phyloP scores from a whole-genome alignment of 2,329 filamentous ascomycete species.

The Akanthomyces muscarius region DNA sequence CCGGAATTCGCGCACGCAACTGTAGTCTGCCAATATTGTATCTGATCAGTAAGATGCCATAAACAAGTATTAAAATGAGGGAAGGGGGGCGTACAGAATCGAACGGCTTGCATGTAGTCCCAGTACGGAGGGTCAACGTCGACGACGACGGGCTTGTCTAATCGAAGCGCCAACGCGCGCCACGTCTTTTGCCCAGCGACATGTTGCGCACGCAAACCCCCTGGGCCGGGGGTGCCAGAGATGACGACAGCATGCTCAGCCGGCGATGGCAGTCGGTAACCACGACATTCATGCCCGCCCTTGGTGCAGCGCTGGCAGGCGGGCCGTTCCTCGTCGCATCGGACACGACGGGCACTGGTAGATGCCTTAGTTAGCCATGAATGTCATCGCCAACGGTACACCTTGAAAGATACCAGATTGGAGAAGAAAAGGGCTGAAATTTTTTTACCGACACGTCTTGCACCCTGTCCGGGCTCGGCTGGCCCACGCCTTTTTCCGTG shows the following conservation, averaged over 20 bases:
- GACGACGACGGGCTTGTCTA: background rate
- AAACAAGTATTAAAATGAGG: too few species aligned
- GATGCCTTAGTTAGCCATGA: background rate
- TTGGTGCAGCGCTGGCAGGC: background rate
- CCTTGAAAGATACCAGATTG: too few species aligned
- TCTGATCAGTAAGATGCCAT: too few species aligned
- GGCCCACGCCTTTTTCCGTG: background rate
- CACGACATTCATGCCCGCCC: background rate
- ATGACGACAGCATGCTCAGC: background rate
- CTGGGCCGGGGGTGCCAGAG: background rate
- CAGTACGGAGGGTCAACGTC: background rate
- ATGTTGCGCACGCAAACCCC: background rate
- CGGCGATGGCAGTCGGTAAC: background rate
- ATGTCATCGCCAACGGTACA: too few species aligned
- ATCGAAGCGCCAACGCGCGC: background rate
- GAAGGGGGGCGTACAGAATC: conserved; percentile 2
- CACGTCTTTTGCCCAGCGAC: background rate
- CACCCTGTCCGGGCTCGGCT: background rate
- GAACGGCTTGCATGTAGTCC: conserved; percentile 1
- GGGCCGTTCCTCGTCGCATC: background rate
- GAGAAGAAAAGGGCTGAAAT: too few species aligned
- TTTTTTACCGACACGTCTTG: background rate
- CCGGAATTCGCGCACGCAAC: background rate
- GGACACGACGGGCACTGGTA: background rate
- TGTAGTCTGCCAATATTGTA: background rate